Percentiles rank a stretch among this genome's conserved stretches.
phyloP scores from a whole-genome alignment of 768 basidiomycete species.

The Suillus clintonianus region DNA sequence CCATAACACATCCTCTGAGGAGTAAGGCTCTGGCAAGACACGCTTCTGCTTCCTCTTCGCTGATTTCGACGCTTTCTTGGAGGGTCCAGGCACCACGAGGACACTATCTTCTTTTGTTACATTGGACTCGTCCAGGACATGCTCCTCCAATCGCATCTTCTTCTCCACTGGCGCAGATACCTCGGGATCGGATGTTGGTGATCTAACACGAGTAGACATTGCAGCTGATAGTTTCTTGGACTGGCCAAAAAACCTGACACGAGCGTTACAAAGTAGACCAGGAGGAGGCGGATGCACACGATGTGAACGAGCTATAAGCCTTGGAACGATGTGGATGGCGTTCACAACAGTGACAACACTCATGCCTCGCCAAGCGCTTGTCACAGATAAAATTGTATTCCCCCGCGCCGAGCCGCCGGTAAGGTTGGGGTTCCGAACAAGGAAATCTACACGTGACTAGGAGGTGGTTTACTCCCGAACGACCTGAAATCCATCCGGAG shows the following conservation, averaged over 20 bases:
- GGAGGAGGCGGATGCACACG: neutral
- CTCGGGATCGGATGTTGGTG: constrained; percentile 14
- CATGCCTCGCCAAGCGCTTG: neutral
- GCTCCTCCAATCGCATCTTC: constrained; percentile 28
- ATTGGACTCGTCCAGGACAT: neutral
- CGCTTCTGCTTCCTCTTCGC: constrained; percentile 9
- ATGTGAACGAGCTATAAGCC: neutral
- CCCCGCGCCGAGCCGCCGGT: neutral
- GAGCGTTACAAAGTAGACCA: neutral
- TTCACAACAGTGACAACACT: neutral
- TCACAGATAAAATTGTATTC: neutral
- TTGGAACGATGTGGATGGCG: neutral
- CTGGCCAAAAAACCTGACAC: neutral
- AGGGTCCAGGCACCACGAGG: neutral
- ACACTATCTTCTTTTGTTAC: neutral
- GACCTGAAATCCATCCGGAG: too few relatives aligned
- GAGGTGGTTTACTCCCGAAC: too few relatives aligned
- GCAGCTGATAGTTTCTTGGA: neutral
- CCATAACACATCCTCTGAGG: constrained; percentile 74
- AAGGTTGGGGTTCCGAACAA: neutral
- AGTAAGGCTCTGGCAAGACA: constrained; percentile 51
- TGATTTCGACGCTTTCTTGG: constrained; percentile 6
- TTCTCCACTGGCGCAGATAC: constrained; percentile 28
- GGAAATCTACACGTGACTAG: neutral
- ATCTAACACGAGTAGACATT: constrained; percentile 13